phyloP scores from a whole-genome alignment of 805 yeast genomes.

The Grigorovia humatica region DNA sequence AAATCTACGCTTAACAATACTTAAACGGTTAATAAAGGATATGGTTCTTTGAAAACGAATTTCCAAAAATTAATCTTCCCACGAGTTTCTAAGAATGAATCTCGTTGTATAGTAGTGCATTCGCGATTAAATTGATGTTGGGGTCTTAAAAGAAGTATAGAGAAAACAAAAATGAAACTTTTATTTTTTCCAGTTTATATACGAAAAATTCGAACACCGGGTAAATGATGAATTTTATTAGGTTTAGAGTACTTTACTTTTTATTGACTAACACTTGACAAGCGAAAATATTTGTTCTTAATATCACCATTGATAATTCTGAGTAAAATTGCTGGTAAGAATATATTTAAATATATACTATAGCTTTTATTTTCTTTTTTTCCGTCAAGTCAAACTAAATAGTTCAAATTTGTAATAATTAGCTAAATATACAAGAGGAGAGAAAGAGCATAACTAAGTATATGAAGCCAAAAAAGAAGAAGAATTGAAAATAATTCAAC shows the following conservation, averaged over 20 bases:
- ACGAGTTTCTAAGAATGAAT: conserved; percentile 7
- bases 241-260: not conserved
- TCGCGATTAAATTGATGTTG: conserved; percentile 25
- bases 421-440: no score
- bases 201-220: not conserved
- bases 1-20: conserved; percentile 23
- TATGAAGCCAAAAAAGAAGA: no score
- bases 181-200: not conserved
- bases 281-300: no score
- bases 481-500: not conserved
- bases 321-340: no score
- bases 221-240: not conserved
- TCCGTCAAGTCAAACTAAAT: no score
- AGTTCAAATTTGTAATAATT: no score
- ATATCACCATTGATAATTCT: no score
- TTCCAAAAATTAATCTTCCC: conserved; percentile 5
- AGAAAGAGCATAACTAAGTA: no score
- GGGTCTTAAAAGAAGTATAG: conserved; percentile 4
- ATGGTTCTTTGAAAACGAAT: not conserved
- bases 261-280: no score
- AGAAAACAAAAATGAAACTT: not conserved
- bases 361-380: no score
- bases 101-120: conserved; percentile 9
- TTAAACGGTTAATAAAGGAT: conserved; percentile 7
- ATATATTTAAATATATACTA: no score